Conservation (phyloP, 345 rosid genomes). For the Linum usitatissimum region DNA sequence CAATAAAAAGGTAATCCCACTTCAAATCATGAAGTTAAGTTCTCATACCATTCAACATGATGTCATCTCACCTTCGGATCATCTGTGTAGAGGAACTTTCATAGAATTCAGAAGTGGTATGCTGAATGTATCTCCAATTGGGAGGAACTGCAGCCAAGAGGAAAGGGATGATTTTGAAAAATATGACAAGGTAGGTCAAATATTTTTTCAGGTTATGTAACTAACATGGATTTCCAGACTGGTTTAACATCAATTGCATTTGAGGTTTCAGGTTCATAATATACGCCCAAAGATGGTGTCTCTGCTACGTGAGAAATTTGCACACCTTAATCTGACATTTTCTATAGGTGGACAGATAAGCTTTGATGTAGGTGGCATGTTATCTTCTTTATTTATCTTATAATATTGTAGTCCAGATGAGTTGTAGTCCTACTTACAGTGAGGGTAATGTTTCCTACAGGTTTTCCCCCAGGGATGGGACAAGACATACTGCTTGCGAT, state of each 20-base stretch:
- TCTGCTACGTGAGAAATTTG: constrained; percentile 72
- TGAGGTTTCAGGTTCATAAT: constrained; percentile 63
- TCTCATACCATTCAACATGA: constrained; percentile 7
- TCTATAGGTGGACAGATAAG: constrained; percentile 97
- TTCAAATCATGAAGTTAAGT: not conserved
- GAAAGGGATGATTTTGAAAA: constrained; percentile 94
- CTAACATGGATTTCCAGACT: not conserved
- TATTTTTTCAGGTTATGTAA: constrained; percentile 1
- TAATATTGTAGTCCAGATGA: not conserved
- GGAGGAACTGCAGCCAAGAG: constrained; percentile 98
- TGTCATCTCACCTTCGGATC: constrained; percentile 5
- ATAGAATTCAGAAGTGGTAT: constrained; percentile 95
- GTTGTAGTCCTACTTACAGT: not conserved
- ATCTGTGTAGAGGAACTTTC: constrained; percentile 69
- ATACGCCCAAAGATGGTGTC: constrained; percentile 79
- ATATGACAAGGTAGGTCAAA: constrained; percentile 69
- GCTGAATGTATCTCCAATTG: constrained; percentile 95
- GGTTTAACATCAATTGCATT: constrained; percentile 2
- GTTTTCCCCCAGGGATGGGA: constrained; percentile 98
- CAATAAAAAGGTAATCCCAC: constrained; percentile 65
- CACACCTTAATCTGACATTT: constrained; percentile 83
- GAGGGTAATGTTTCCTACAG: constrained; percentile 27
- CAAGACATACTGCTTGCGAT: constrained; percentile 91
- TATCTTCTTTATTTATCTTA: constrained; percentile 7
- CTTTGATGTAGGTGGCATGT: constrained; percentile 63